Base-by-base conservation (phyloP, 768 basidiomycete species). In the Boletus vermiculosoides region DNA sequence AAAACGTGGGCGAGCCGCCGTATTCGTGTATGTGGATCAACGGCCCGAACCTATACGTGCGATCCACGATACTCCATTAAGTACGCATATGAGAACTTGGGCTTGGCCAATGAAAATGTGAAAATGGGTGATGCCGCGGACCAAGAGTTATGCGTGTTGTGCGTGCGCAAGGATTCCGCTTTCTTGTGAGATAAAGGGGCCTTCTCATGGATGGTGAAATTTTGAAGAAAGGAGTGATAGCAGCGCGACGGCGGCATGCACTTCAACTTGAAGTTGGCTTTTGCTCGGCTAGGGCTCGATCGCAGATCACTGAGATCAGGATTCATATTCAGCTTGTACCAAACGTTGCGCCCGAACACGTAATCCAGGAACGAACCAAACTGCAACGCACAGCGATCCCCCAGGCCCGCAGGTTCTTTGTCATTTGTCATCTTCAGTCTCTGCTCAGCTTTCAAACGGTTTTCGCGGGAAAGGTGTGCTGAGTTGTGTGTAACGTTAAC, bases 1-100 rank as follows among this genome's bases (percentile, higher is more conserved):
- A 82, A 73, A 59, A 76, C 74, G 61, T 90, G 84, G 85, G 68
- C 67, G 33, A 67, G 64, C 25, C 77, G 77, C 25, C 92, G 90
- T 69, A 75, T 25, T n/a, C n/a, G n/a, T n/a, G n/a, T n/a, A n/a
- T n/a, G n/a, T n/a, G n/a, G n/a, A n/a, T n/a, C n/a, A n/a, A n/a
- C n/a, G n/a, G n/a, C n/a, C n/a, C n/a, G n/a, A n/a, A n/a, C n/a
- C n/a, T n/a, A n/a, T n/a, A n/a, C n/a, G n/a, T n/a, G n/a, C n/a
- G n/a, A n/a, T n/a, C n/a, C n/a, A n/a, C n/a, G n/a, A n/a, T n/a
- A n/a, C n/a, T n/a, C n/a, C n/a, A n/a, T n/a, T n/a, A n/a, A n/a
- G n/a, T n/a, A n/a, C n/a, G n/a, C n/a, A 28, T 5, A 28, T 28
- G 6, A 28, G 3, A 28, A 28, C 5, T 28, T 28, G 6, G 28